Base-by-base conservation (phyloP, 345 rosid species). In the Ceriops tagal region DNA sequence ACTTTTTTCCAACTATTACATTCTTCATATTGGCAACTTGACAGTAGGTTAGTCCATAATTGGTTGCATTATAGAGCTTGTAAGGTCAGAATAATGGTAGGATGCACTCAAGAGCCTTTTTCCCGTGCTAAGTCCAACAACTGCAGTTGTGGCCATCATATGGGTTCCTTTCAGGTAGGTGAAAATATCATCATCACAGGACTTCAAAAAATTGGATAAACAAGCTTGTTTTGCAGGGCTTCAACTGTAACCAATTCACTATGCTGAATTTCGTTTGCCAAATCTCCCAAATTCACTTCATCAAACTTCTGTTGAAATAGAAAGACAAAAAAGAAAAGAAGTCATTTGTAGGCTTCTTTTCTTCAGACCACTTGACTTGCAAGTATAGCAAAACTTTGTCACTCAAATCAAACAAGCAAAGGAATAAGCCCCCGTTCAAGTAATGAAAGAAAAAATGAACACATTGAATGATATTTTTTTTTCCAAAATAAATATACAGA, bases 81-180 rank as follows among this genome's bases (percentile, higher is more conserved):
- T 70, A 52, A 77, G 70, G 65, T 85, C 91, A 65, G 90, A 86
- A 64, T 75, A 79, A 61, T 74, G 85, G 71, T 82, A 85, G 27
- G 96, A 86, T 35, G 95, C 87, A 68, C 84, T 85, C 83, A 88
- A 77, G 62, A 86, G 81, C 75, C 97, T 85, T 74, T 93, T 88
- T 35, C 92, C 96, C 8, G 91, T 37, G 26, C 82, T 85, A 67
- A 93, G 87, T 70, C 98, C 97, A 53, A 91, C 75, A 39, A 91
- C 89, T 70, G 96, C 91, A 72, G 96, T 75, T n/a, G 89, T 83
- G 66, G 93, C 86, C 98, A 89, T 92, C 89, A 79, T 78, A 69
- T 10, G 58, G 75, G 73, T 79, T 71, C 73, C 46, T 68, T 74
- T 74, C 61, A 27, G 18, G 59, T 43, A 67, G 53, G 21, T 51